Evolutionary conservation across 441 rosid genomes (phyloP), one percentile per base, ranked within the genome.

Genomic region (Metrosideros polymorpha): DNA sequence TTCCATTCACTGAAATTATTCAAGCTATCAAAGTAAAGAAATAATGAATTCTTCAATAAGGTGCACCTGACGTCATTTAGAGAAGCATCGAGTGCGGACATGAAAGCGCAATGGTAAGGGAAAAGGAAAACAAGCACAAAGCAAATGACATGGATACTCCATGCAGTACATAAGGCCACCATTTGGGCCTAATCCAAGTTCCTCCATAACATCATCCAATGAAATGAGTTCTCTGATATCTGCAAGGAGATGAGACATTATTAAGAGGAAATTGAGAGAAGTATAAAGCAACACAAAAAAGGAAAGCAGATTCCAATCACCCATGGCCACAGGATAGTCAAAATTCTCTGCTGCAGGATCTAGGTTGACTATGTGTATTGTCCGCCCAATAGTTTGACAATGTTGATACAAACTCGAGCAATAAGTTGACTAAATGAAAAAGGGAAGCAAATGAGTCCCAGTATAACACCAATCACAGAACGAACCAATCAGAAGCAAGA

Each of bases 341-440:
- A 96, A 97, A 88, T 90, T 90, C 84, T 96, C 99, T 0, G 98
- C 99, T 83, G 99, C 98, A 86, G 99, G 99, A 92, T 97, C 99
- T 42, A 97, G 89, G 91, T 97, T 95, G 84, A 96, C 97, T 52
- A 96, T 86, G 90, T 95, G 88, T 76, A 96, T 92, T 13, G 96
- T 90, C 85, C 95, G 92, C 53, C 94, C 93, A 30, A 91, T 42
- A 6, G 96, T 89, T 89, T 94, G 93, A 61, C 99, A 95, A 84
- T 96, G 95, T 87, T 88, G 92, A 90, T 91, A 87, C 90, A 97
- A 89, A 89, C 95, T 92, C 83, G 97, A 94, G 88, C 98, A 96
- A 89, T 97, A 96, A 85, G 98, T 96, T 27, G 97, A 97, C 99
- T 97, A 93, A 86, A 25, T 8, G 2, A 39, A 25, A 19, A 32